Evolutionary conservation across 352 stramenopile genomes (phyloP).

Genomic region (Phytophthora tentaculata): DNA sequence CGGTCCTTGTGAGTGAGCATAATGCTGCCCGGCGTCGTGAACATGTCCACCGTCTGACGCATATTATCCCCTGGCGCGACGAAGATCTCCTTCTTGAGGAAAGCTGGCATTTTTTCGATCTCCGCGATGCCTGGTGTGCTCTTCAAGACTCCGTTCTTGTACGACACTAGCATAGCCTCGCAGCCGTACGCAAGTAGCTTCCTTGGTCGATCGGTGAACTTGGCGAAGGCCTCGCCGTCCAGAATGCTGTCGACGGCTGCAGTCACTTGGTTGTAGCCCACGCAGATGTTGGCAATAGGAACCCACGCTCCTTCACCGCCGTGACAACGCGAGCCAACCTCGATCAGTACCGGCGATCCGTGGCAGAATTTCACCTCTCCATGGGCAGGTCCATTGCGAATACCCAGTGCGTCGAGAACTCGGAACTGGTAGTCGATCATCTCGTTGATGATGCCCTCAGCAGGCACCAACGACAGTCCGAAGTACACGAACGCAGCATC

Average conservation of each 20-base stretch:
- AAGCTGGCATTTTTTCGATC: conserved; percentile 92
- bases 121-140: conserved; percentile 89
- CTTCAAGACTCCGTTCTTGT: conserved; percentile 92
- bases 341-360: conserved; percentile 92
- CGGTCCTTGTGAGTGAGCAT: conserved; percentile 93
- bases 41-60: conserved; percentile 94
- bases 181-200: conserved; percentile 86
- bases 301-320: conserved; percentile 95
- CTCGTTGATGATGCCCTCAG: conserved; percentile 69
- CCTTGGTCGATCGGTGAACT: conserved; percentile 69
- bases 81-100: conserved; percentile 92
- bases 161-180: conserved; percentile 94
- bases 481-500: conserved; percentile 96
- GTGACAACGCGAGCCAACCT: conserved; percentile 96
- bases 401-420: conserved; percentile 76
- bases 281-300: conserved; percentile 91
- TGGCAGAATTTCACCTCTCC: conserved; percentile 89
- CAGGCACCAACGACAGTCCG: conserved; percentile 75
- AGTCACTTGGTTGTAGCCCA: conserved; percentile 95
- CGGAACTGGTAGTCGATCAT: conserved; percentile 88
- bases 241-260: conserved; percentile 88
- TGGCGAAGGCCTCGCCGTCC: conserved; percentile 58
- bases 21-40: conserved; percentile 94
- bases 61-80: conserved; percentile 85
- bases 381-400: conserved; percentile 78